phyloP scores from a whole-genome alignment of 495 filamentous ascomycete genomes.

The Aspergillus nidulans region DNA sequence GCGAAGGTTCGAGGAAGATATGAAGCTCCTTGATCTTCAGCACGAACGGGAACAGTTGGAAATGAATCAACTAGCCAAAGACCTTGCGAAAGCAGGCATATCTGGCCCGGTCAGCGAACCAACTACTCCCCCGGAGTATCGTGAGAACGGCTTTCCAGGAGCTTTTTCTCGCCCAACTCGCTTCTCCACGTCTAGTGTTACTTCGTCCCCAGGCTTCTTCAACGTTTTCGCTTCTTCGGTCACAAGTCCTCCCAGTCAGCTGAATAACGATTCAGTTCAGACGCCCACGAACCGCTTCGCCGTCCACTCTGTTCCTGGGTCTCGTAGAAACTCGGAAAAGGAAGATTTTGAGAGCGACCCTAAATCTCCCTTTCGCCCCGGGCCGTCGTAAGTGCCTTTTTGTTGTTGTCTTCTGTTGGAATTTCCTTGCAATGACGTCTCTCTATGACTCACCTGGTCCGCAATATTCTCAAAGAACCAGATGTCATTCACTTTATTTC shows the following conservation, averaged over 20 bases:
- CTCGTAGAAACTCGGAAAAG: constrained; percentile 61
- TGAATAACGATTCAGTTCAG: constrained; percentile 37
- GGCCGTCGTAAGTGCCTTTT: constrained; percentile 36
- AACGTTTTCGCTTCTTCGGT: constrained; percentile 70
- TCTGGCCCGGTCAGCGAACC: constrained; percentile 83
- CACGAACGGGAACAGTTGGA: constrained; percentile 75
- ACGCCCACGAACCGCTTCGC: constrained; percentile 43
- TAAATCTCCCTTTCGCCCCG: constrained; percentile 31
- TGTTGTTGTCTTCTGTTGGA: constrained; percentile 9
- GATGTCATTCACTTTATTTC: background rate
- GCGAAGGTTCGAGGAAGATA: constrained; percentile 77
- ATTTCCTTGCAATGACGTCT: background rate
- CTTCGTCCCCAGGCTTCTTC: constrained; percentile 71
- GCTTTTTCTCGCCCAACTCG: constrained; percentile 72
- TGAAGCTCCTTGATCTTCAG: constrained; percentile 79
- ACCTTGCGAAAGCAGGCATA: constrained; percentile 59
- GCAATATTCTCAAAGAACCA: no score
- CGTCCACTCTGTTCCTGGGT: constrained; percentile 81
- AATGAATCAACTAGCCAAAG: constrained; percentile 74
- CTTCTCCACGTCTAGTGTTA: constrained; percentile 78
- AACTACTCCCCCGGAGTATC: constrained; percentile 93
- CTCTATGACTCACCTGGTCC: background rate
- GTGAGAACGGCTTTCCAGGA: constrained; percentile 67
- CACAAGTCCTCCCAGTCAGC: constrained; percentile 53
- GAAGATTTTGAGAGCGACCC: constrained; percentile 38